Base-by-base conservation (phyloP, 306 rosid species). In the Lathyrus sativus region DNA sequence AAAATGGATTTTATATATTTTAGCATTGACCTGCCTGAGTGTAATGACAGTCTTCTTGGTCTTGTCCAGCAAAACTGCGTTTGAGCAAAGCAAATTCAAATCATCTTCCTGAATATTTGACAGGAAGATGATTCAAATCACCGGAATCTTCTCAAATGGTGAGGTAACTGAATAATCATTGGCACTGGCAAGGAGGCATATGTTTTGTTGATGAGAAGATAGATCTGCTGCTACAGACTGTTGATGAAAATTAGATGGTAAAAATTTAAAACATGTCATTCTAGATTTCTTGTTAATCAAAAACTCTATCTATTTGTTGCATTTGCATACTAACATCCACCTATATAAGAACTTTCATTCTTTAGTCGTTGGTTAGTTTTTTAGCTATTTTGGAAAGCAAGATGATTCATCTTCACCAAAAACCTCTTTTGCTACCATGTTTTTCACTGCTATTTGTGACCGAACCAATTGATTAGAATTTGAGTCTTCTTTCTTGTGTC, bases 1-100 rank as follows among this genome's bases (percentile, higher is more conserved):
- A 58, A 73, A 65, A 62, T 50, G 28, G 35, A 38, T 28, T 29
- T 6, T 51, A 9, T 51, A 7, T 48, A 58, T 82, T 48, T 72
- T 68, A 43, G 69, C 51, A 75, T 73, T 83, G 78, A 90, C 98
- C 98, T 92, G 98, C 98, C 98, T 92, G 98, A 65, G 96, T 93
- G 80, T 96, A 93, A 81, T 93, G 97, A 70, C 98, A 93, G 48
- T 93, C 98, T 84, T 86, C 98, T 80, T 93, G 98, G 62, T 97
- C 98, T 75, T 72, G 86, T 70, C 98, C 98, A 45, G 97, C 96
- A 59, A 93, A 93, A 78, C 98, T 97, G 15, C 96, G 72, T 81
- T 93, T 93, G 51, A 90, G 98, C 2, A 97, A 93, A 74, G 98
- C 96, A 70, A 93, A 96, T 84, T 93, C 98, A 71, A 88, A 93